Conservation (phyloP, 345 rosid species). For the Populus tremula region DNA sequence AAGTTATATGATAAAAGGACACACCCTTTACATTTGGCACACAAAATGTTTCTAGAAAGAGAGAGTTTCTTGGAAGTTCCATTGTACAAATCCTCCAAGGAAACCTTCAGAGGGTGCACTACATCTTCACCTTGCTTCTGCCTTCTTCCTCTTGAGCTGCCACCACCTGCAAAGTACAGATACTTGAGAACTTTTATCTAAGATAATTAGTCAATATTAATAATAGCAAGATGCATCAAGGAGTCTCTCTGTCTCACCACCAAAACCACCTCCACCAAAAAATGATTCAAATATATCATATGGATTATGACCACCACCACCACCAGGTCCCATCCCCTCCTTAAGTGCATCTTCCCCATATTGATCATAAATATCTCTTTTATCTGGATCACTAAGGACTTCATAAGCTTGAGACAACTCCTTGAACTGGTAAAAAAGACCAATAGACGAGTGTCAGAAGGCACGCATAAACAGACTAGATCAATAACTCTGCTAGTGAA, state of each 20-base stretch:
- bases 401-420: conserved; percentile 71
- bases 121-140: conserved; percentile 60
- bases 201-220: background rate
- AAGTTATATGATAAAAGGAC: background rate
- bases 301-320: conserved; percentile 41
- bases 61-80: conserved; percentile 61
- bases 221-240: background rate
- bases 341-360: conserved; percentile 68
- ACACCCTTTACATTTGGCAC: conserved; percentile 63
- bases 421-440: conserved; percentile 45
- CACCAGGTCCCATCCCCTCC: conserved; percentile 68
- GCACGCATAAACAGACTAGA: background rate
- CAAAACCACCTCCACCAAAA: conserved; percentile 41
- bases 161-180: conserved; percentile 37
- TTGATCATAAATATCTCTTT: conserved; percentile 61
- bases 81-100: conserved; percentile 62
- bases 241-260: conserved; percentile 29
- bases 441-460: background rate
- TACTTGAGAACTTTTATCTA: background rate
- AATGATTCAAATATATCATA: conserved; percentile 60
- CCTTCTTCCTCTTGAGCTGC: conserved; percentile 55
- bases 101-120: conserved; percentile 45
- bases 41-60: conserved; percentile 46
- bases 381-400: conserved; percentile 63
- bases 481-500: background rate